Conservation (phyloP, 129 eudicot genomes). For the Chrysanthemum makinoi region DNA sequence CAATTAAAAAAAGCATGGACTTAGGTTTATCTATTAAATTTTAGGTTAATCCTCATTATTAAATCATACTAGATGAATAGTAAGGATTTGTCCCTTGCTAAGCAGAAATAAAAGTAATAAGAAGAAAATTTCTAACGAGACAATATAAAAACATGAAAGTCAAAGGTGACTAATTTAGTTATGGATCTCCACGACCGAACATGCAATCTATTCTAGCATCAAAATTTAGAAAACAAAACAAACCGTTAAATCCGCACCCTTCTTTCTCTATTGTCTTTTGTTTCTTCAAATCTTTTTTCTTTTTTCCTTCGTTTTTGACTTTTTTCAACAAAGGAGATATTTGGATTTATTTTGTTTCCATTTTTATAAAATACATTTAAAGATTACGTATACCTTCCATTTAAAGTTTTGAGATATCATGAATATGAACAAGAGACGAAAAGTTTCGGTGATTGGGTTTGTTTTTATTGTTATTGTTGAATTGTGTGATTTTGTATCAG, state of each 20-base stretch:
- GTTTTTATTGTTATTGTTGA: conserved; percentile 26
- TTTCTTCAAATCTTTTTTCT: conserved; percentile 7
- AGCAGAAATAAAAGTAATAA: too few species aligned
- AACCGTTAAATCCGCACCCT: conserved; percentile 7
- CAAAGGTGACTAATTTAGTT: too few species aligned
- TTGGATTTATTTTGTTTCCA: too few species aligned
- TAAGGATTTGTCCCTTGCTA: too few species aligned
- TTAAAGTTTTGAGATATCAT: conserved; percentile 15
- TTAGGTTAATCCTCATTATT: too few species aligned
- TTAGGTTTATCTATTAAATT: too few species aligned
- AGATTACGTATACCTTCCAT: neutral
- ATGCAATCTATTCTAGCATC: too few species aligned
- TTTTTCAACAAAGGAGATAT: neutral
- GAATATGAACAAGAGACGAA: conserved; percentile 31
- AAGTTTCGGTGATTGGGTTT: conserved; percentile 21
- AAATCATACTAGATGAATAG: too few species aligned
- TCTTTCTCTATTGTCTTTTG: conserved; percentile 9
- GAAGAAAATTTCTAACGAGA: too few species aligned
- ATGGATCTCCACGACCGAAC: too few species aligned
- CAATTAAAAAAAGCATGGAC: too few species aligned
- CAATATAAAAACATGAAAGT: too few species aligned
- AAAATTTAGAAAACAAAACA: neutral
- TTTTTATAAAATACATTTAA: neutral
- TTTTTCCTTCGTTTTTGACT: neutral
- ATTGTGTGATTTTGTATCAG: conserved; percentile 25